Base-by-base conservation (phyloP, 202 grass and related monocot genomes). In the Dendrocalamus latiflorus region DNA sequence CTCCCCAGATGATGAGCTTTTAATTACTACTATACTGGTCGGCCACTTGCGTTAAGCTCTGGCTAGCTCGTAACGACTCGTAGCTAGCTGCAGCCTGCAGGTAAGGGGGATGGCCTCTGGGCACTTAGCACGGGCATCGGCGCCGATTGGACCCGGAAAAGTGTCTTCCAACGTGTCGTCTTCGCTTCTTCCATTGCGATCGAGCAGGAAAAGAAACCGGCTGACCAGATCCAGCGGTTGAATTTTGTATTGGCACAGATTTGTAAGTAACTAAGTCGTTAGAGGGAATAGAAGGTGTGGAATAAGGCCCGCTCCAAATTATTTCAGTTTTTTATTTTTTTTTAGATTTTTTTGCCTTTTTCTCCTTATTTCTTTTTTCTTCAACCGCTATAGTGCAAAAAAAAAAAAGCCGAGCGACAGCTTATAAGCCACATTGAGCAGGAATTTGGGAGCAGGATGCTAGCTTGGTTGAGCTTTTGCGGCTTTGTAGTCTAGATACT, bases 81-180 rank as follows among this genome's bases (percentile, higher is more conserved):
- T 68, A 55, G 70, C 62, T 63, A 26, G 60, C n/a, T n/a, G n/a
- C n/a, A n/a, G n/a, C n/a, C 64, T 45, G 53, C 53, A 11, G 13
- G 11, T 24, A 36, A 73, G n/a, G n/a, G n/a, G 49, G 6, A n/a
- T 20, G 49, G 57, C n/a, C 33, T 64, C 69, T 61, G 71, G n/a
- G n/a, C n/a, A n/a, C 54, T 82, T 87, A 50, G 43, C 15, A 49
- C 63, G 39, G 39, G 39, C 39, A 42, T 1, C 36, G 72, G 0
- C 73, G 17, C 57, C 58, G 20, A 78, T 83, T 72, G 86, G 65
- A 37, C 25, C 80, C 10, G 24, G 58, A n/a, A 22, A 76, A 76
- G n/a, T n/a, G 13, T 38, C 41, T 42, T 7, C n/a, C 8, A 33
- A 64, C 56, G 34, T 69, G 82, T 77, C 50, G 65, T 36, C 8